Evolutionary conservation across 2,329 filamentous ascomycete species (phyloP).

Genomic region (Cercospora sp.): DNA sequence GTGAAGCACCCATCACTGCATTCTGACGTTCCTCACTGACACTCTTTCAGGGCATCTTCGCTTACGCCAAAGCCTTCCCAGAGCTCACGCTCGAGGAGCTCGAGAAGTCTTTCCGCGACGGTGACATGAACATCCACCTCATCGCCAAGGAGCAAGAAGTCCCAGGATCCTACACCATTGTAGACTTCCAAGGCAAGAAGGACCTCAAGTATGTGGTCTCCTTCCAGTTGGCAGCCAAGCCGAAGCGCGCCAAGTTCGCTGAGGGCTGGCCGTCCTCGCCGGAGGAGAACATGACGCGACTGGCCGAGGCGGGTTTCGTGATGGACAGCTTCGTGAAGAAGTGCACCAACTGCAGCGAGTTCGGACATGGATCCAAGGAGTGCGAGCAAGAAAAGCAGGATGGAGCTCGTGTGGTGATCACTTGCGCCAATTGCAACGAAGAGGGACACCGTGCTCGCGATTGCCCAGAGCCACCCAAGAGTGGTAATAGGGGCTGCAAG

Average conservation of each 20-base stretch:
- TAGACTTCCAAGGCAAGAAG: conserved; percentile 68
- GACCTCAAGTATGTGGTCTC: conserved; percentile 54
- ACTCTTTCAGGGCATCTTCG: conserved; percentile 36
- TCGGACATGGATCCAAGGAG: conserved; percentile 47
- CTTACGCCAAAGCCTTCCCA: conserved; percentile 64
- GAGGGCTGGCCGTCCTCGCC: conserved; percentile 52
- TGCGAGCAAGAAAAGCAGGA: conserved; percentile 51
- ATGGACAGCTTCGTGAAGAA: conserved; percentile 54
- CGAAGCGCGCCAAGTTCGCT: conserved; percentile 49
- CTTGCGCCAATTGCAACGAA: conserved; percentile 55
- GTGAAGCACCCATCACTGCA: conserved; percentile 35
- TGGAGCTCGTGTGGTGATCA: conserved; percentile 47
- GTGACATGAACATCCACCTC: conserved; percentile 59
- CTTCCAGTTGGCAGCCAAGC: conserved; percentile 51
- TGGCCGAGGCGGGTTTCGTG: conserved; percentile 54
- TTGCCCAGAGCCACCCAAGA: conserved; percentile 60
- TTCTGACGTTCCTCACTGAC: conserved; percentile 12
- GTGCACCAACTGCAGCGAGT: conserved; percentile 52
- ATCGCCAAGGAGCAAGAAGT: conserved; percentile 62
- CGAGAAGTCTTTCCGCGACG: conserved; percentile 60
- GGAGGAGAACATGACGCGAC: conserved; percentile 55
- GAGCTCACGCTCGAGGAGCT: conserved; percentile 61
- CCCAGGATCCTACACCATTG: conserved; percentile 62
- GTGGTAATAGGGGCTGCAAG: conserved; percentile 47
- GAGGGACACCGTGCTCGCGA: conserved; percentile 58